These are phyloP conservation scores for Paecilomyces dactylethromorphus DNA, from an alignment of 2,329 filamentous ascomycete species.

Conservation along the genomic window DNA sequence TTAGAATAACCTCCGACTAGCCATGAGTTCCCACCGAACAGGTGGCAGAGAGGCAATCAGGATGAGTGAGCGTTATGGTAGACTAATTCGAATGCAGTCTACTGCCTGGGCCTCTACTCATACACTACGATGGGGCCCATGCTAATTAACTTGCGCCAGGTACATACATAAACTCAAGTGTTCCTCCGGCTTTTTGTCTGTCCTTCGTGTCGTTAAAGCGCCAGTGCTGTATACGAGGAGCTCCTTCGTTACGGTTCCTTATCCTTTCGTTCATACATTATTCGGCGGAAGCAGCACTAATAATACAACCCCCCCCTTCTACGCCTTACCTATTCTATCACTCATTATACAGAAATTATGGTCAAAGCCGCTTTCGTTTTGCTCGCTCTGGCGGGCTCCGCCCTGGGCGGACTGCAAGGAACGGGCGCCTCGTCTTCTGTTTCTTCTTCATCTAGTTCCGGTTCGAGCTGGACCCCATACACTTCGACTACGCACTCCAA, in stretches of 20 bases:
- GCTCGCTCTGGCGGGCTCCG: slow-evolving; percentile 11
- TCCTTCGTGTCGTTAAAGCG: slow-evolving; percentile 11
- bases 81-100: neutral
- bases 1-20: neutral
- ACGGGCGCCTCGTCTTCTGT: neutral
- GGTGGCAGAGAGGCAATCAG: neutral
- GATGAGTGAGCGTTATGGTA: neutral
- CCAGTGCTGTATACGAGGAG: slow-evolving; percentile 20
- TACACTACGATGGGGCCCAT: neutral
- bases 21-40: neutral
- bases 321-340: neutral
- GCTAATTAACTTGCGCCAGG: neutral
- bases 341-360: slow-evolving; percentile 11
- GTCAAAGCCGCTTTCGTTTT: slow-evolving; percentile 10
- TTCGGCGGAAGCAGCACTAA: neutral
- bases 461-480: neutral
- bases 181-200: slow-evolving; percentile 2
- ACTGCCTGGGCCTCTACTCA: neutral
- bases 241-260: slow-evolving; percentile 44
- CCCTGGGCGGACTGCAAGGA: slow-evolving; percentile 8
- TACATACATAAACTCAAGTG: slow-evolving; percentile 1
- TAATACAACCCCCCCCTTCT: neutral
- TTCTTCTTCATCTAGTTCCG: no score
- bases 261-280: slow-evolving; percentile 16
- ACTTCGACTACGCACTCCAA: neutral